Percentiles rank a stretch among this genome's conserved stretches.
Conservation (phyloP, 108 stramenopile species). For the Bacterosira constricta region DNA sequence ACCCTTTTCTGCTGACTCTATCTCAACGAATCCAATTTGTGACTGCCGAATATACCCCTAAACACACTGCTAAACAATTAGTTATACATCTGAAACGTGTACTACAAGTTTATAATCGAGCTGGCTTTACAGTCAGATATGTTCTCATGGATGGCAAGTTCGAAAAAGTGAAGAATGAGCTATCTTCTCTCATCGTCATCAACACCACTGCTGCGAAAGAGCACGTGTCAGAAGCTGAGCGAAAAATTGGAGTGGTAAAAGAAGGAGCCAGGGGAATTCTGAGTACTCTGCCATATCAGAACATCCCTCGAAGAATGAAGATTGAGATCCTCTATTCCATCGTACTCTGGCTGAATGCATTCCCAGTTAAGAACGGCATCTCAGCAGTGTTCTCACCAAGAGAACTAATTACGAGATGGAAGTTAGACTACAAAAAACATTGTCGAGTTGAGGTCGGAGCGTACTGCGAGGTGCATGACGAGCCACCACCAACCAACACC, state of each 20-base stretch:
- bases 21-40: slow-evolving; percentile 36
- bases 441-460: slow-evolving; percentile 12
- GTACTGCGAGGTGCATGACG: slow-evolving; percentile 11
- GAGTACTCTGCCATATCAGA: slow-evolving; percentile 21
- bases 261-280: slow-evolving; percentile 17
- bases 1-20: slow-evolving; percentile 33
- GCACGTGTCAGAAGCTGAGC: slow-evolving; percentile 44
- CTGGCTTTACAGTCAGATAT: not conserved
- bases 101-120: not conserved
- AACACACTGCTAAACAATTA: slow-evolving; percentile 26
- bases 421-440: slow-evolving; percentile 10
- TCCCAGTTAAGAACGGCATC: not conserved
- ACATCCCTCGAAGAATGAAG: too few relatives aligned
- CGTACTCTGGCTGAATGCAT: not conserved
- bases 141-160: not conserved
- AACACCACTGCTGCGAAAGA: slow-evolving; percentile 32
- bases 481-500: slow-evolving; percentile 20
- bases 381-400: not conserved
- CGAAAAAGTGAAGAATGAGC: not conserved
- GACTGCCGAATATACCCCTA: slow-evolving; percentile 26
- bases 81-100: not conserved
- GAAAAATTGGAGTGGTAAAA: slow-evolving; percentile 22
- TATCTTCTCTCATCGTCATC: not conserved
- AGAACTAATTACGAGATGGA: not conserved
- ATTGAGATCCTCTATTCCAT: too few relatives aligned